Base-by-base conservation (phyloP, 2,329 filamentous ascomycete species). In the Pseudogymnoascus sp. region DNA sequence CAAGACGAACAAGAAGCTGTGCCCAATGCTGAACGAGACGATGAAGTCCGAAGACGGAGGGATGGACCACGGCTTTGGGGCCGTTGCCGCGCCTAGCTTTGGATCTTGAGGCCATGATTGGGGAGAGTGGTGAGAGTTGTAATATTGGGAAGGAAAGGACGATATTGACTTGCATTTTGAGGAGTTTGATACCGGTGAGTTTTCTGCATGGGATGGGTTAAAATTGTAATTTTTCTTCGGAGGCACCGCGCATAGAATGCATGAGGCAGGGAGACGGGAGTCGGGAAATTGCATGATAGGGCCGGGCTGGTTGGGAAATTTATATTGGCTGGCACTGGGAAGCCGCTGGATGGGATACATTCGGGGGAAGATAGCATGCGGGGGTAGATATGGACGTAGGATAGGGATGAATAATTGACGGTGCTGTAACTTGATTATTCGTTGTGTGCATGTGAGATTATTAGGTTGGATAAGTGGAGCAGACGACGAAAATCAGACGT, bases 1-100 rank as follows among this genome's bases (percentile, higher is more conserved):
- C 81, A 97, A 97, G 78, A 97, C 93, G 59, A 97, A 97, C 81
- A 96, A 97, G 80, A 97, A 97, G 91, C 83, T 93, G 71, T 96
- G 91, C 74, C 91, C 91, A 59, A 80, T 95, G 74, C 87, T 96
- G 66, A 96, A 96, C 73, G 91, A 91, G 61, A 90, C 89, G 33
- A 89, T 89, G 79, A 88, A 89, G 67, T 77, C 79, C 40, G 82
- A 83, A 68, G 82, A 82, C 66, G 78, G 78, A 63, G 76, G 77
- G n/a, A 77, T 78, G 38, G 83, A 85, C 66, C 80, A 85, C 65
- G 82, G 83, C 6, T 86, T 86, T 73, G 83, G 83, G 64, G 80
- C 82, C 62, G 69, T 72, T 40, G 62, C 66, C 44, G 60, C 68
- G 15, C 65, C 68, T 19, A 64, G 65, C n/a, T 67, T 68, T 64